Percentiles rank a stretch among this genome's conserved stretches.
phyloP scores from a whole-genome alignment of 164 flowering plant genomes.

The Echeveria elegans region DNA sequence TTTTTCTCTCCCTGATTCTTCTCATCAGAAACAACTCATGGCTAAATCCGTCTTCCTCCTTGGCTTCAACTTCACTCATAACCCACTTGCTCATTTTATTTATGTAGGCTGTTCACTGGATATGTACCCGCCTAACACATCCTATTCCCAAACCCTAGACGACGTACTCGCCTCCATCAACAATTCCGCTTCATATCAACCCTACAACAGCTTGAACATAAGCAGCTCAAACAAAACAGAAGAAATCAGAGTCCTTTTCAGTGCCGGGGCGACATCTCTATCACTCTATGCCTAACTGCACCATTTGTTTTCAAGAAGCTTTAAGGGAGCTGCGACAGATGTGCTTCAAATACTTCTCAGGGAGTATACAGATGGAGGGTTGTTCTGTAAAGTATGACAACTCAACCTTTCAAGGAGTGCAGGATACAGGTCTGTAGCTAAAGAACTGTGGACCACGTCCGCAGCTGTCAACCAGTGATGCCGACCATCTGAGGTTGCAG shows the following conservation, averaged over 20 bases:
- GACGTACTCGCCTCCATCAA: slow-evolving; percentile 71
- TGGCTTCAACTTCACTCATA: neutral
- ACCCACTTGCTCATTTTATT: neutral
- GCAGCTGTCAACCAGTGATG: slow-evolving; percentile 26
- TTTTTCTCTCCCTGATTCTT: too few species aligned
- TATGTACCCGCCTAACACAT: slow-evolving; percentile 36
- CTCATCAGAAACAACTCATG: neutral
- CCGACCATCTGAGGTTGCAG: slow-evolving; percentile 23
- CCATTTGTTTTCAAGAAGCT: slow-evolving; percentile 50
- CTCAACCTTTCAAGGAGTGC: slow-evolving; percentile 44
- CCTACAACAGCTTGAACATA: slow-evolving; percentile 75
- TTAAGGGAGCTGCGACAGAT: slow-evolving; percentile 40
- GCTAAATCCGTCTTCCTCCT: neutral
- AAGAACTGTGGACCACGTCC: slow-evolving; percentile 66
- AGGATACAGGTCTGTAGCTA: slow-evolving; percentile 60
- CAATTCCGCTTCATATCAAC: slow-evolving; percentile 69
- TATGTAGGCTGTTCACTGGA: slow-evolving; percentile 69
- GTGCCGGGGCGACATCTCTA: slow-evolving; percentile 83
- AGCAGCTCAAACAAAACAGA: slow-evolving; percentile 36
- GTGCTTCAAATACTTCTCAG: slow-evolving; percentile 53
- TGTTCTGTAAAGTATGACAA: slow-evolving; percentile 81
- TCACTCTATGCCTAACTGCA: slow-evolving; percentile 79
- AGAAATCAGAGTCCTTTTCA: slow-evolving; percentile 66
- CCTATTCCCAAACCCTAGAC: slow-evolving; percentile 61
- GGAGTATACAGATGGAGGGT: slow-evolving; percentile 59